A percentile compares a stretch with the other conserved stretches of the same genome.
phyloP scores from a whole-genome alignment of 2,329 filamentous ascomycete genomes.

The Elsinoe ampelina region DNA sequence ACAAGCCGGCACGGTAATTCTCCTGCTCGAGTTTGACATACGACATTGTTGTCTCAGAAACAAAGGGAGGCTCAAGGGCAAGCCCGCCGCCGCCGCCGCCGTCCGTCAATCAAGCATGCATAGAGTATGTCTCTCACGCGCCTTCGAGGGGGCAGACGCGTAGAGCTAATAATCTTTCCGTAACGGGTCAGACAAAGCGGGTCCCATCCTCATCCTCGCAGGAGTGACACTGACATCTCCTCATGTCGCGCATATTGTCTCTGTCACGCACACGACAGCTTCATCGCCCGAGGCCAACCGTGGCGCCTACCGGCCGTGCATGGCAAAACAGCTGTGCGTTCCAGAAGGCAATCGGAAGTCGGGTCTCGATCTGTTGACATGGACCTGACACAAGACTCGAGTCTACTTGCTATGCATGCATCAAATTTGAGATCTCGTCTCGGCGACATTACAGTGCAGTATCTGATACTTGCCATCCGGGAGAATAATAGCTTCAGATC shows the following conservation, averaged over 20 bases:
- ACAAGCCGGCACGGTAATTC: not conserved
- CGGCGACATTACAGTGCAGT: not conserved
- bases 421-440: not conserved
- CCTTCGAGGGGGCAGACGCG: not conserved
- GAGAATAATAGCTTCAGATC: not conserved
- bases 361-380: not conserved
- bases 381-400: not conserved
- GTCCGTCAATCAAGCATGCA: slow-evolving; percentile 4
- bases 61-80: not conserved
- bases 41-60: slow-evolving; percentile 4
- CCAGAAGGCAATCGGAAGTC: slow-evolving; percentile 7
- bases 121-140: not conserved
- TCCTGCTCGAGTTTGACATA: not conserved
- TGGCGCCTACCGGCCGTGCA: slow-evolving; percentile 2
- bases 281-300: not conserved
- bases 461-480: not conserved
- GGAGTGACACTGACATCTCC: slow-evolving; percentile 6
- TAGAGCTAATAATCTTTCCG: slow-evolving; percentile 9
- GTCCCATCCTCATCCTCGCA: too few species aligned
- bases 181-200: not conserved
- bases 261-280: not conserved
- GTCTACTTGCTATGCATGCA: not conserved
- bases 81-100: not conserved
- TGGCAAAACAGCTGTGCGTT: not conserved
- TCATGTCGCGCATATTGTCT: slow-evolving; percentile 1